A percentile compares a stretch with the other conserved stretches of the same genome.
These are phyloP conservation scores for Globisporangium parvum DNA, from an alignment of 352 stramenopile species.

Conservation along the genomic window DNA sequence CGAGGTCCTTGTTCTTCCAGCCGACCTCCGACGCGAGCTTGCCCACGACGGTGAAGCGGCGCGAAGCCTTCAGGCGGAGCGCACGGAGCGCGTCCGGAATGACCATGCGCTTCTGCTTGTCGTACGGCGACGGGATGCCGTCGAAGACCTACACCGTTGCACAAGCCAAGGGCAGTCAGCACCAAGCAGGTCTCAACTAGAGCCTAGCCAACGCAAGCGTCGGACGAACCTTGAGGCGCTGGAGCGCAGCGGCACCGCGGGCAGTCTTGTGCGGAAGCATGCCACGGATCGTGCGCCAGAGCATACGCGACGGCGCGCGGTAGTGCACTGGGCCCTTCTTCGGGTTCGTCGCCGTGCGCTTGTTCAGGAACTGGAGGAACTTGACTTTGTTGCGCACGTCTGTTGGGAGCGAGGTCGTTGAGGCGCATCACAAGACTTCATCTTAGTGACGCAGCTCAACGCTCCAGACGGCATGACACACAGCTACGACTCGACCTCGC, in stretches of 20 bases:
- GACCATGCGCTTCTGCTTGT: slow-evolving; percentile 99
- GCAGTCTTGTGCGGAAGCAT: slow-evolving; percentile 99
- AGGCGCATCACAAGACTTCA: slow-evolving; percentile 18
- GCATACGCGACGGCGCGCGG: slow-evolving; percentile 94
- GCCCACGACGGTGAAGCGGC: slow-evolving; percentile 94
- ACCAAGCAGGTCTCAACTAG: not conserved
- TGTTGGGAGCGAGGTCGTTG: slow-evolving; percentile 27
- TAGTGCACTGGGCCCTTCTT: slow-evolving; percentile 97
- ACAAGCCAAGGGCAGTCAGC: too few species aligned
- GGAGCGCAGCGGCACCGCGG: slow-evolving; percentile 93
- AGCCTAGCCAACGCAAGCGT: not conserved
- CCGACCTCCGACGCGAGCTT: slow-evolving; percentile 93
- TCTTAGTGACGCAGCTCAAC: slow-evolving; percentile 1
- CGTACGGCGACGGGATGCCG: slow-evolving; percentile 97
- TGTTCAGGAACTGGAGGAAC: slow-evolving; percentile 98
- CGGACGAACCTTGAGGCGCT: slow-evolving; percentile 88
- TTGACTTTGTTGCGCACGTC: slow-evolving; percentile 96
- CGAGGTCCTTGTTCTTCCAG: slow-evolving; percentile 96
- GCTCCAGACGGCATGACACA: slow-evolving; percentile 78
- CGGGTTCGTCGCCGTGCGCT: slow-evolving; percentile 98
- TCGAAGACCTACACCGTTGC: slow-evolving; percentile 91
- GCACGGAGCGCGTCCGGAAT: slow-evolving; percentile 95
- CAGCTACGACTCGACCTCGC: slow-evolving; percentile 19
- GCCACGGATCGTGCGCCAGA: slow-evolving; percentile 91
- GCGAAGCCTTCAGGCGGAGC: slow-evolving; percentile 92